Base-by-base conservation (phyloP, 1,284 basidiomycete genomes). In the Marasmius tenuissimus region DNA sequence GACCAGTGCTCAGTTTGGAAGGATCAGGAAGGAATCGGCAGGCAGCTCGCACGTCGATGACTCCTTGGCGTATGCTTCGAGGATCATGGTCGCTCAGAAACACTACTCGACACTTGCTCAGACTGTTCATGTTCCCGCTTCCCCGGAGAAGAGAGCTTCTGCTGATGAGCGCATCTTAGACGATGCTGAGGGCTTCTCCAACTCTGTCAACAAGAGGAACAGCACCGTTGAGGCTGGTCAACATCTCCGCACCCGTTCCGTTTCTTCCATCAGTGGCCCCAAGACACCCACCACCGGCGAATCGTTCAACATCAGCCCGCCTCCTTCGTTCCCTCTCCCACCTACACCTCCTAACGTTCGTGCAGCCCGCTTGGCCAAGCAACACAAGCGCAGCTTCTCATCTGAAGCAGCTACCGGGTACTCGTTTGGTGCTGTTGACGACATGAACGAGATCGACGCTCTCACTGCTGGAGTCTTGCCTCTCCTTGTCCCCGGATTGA, bases 71-170 rank as follows among this genome's bases (percentile, higher is more conserved):
- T 81, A 79, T 63, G 78, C 80, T 7, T 83, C 82, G 42, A 76
- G 75, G 61, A 86, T 89, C 66, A 87, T 89, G 86, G 75, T 87
- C 61, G 88, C 87, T 0, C 85, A 89, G 68, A 79, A 84, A 51
- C 87, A 89, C 69, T 88, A 87, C 67, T 89, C 87, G 4, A 74
- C 86, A 0, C 75, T 89, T 53, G 88, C 87, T 0, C 84, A 83
- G 61, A 89, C 85, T 9, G 73, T 89, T 47, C 74, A 85, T 11
- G 75, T 89, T 27, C 76, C 79, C 10, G 74, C 80, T 5, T 84
- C 81, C 7, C 80, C 81, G 18, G 79, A 81, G 45, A 76, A 73
- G 61, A 65, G 63, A 14, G 65, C 66, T 20, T 69, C 72, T 27
- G 67, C 64, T 34, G 69, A 68, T 33, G 69, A 66, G 10, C 70